These are phyloP conservation scores for Limonium bicolor DNA, from an alignment of 148 eudicot genomes.

Conservation along the genomic window DNA sequence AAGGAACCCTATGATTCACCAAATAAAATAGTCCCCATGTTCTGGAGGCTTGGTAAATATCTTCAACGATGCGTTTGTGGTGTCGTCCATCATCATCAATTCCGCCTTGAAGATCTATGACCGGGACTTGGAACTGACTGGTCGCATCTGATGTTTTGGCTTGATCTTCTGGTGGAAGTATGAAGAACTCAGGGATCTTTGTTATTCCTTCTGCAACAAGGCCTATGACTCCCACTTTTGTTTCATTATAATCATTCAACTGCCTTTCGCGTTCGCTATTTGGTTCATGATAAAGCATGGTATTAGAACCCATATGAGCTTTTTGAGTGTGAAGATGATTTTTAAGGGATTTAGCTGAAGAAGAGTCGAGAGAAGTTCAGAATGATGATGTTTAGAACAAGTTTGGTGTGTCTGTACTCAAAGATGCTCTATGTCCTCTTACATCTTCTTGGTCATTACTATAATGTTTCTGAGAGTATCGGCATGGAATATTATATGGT, in stretches of 20 bases:
- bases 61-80: constrained; percentile 1
- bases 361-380: no score
- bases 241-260: constrained; percentile 17
- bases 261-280: constrained; percentile 10
- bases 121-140: constrained; percentile 5
- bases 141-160: background rate
- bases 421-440: no score
- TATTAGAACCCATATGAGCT: no score
- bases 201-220: constrained; percentile 28
- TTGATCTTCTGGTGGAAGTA: constrained; percentile 3
- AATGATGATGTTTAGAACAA: no score
- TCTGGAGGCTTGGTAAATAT: constrained; percentile 13
- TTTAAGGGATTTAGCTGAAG: no score
- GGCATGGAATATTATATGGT: no score
- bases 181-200: constrained; percentile 20
- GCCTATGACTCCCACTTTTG: constrained; percentile 39
- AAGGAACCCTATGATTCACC: constrained; percentile 16
- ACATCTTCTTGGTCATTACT: no score
- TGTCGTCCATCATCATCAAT: constrained; percentile 2
- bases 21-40: constrained; percentile 18
- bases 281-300: no score
- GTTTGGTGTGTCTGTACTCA: no score
- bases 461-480: no score
- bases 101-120: constrained; percentile 2
- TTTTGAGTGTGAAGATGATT: no score